Base-by-base conservation (phyloP, 805 yeast species). In the Saccharomyces kudriavzevii region DNA sequence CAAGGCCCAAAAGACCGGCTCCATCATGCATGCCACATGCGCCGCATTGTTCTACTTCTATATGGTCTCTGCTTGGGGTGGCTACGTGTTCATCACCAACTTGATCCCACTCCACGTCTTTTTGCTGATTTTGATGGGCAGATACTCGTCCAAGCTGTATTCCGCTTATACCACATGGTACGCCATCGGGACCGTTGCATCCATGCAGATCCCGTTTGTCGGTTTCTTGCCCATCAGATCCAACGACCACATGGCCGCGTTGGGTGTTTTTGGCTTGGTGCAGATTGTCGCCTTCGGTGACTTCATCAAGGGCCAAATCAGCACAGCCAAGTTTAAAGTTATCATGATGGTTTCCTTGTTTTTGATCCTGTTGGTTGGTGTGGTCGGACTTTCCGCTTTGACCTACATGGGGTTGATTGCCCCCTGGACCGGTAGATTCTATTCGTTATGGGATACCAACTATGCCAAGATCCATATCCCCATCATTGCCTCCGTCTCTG, bases 61-160 rank as follows among this genome's bases (percentile, higher is more conserved):
- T 78, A 94, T 94, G 99, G 99, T 94, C 51, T 84, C 96, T 49
- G 99, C 99, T 11, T 91, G 99, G 97, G 99, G 99, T 77, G 99
- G 99, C 27, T 94, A 94, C 69, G 99, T 95, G 51, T 94, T 94
- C 77, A 95, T 94, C 73, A 94, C 99, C 55, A 94, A 94, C 74
- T 83, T 95, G 77, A 89, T 94, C 64, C 99, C 99, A 48, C 77
- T 94, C 62, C 99, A 94, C 69, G 90, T 91, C 26, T 91, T 94
- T 66, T 91, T 89, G 49, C 77, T 94, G 67, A 73, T 94, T 51
- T 73, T 89, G 60, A 94, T 94, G 98, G 99, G 99, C 51, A 85
- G 99, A 66, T 94, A 90, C 72, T 81, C 81, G 61, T 84, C 84
- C 62, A 82, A 84, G 60, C 70, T 94, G 54, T 94, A 94, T 70